Evolutionary conservation across 2,329 filamentous ascomycete genomes (phyloP), one percentile per base, ranked within the genome.

Genomic region (Mollisiaceae sp.): DNA sequence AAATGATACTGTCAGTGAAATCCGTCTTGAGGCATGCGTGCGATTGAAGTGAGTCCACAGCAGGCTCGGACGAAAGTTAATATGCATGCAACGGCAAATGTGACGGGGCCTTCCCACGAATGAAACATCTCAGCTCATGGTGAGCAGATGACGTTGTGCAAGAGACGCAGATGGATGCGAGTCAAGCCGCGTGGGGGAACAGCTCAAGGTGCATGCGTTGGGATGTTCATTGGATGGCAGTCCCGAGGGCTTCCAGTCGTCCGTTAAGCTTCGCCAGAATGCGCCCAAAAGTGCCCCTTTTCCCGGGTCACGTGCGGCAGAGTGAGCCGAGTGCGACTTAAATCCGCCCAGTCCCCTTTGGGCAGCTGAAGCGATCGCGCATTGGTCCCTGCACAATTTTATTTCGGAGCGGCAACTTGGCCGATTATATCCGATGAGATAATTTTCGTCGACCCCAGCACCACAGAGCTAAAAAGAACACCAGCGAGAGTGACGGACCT

Each of bases 161-260:
- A 50, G 11, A 2, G 14, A 8, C 22, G 43, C 43, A 47, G 43
- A 47, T 47, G 12, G 8, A 50, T 50, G 45, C 45, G 45, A 50
- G 45, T 50, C 45, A 50, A 50, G 45, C 45, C 45, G 45, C 45
- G 45, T 50, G 45, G 45, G 45, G 45, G 45, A 6, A 47, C n/a
- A 50, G 45, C 45, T 3, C 15, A 18, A n/a, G 11, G 43, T 45
- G 14, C n/a, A 45, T 20, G 8, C n/a, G 22, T 12, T 50, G 22
- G 3, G 45, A 18, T 22, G 45, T 50, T 24, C 45, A 50, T 50
- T 50, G 45, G 45, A 14, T 50, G 45, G 45, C 24, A 11, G 8
- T 50, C 20, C 45, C 45, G 45, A 50, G 20, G 45, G 45, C 45
- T 22, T 22, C 18, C 11, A 14, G n/a, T 11, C 20, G 8, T 50